Base-by-base conservation (phyloP, 2,329 filamentous ascomycete species). In the Cercospora janseana region DNA sequence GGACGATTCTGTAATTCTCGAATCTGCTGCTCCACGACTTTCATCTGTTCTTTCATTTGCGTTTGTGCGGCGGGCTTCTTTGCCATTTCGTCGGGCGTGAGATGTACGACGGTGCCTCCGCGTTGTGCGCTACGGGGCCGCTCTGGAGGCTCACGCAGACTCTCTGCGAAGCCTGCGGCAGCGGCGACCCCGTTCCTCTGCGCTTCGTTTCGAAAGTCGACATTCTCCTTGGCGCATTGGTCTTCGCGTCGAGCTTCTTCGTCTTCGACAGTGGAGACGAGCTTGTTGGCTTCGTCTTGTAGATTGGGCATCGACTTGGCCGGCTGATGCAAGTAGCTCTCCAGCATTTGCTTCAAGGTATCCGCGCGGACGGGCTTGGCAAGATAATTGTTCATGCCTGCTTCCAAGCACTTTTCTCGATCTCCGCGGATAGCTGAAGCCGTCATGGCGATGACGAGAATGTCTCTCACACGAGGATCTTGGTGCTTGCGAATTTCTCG, bases 401-500 rank as follows among this genome's bases (percentile, higher is more conserved):
- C 88, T 42, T 90, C 88, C n/a, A 96, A 74, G 61, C 92, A 96
- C 71, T 95, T 96, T 67, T 97, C 92, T 40, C 91, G 79, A 66
- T 97, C 92, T 13, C 92, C 92, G 66, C 93, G 87, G 54, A 97
- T 97, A 3, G 92, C 92, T 20, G 86, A 91, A 1, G 92, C 92
- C 1, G 92, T 97, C 92, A 97, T 96, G 47, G 92, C 92, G 61
- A 97, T 96, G 41, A 97, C 87, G n/a, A 96, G 75, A 1, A 94
- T 82, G 57, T 88, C 84, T 45, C 88, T 79, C 8, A 97, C 88
- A 6, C 80, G 79, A 27, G 89, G 85, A 51, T 89, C 80, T 0
- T 81, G 68, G 67, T 96, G 90, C 59, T 82, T 81, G 7, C 91
- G 84, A 35, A 96, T 82, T 51, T 89, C 79, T 58, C 86, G 86